Conservation (phyloP, 2,329 filamentous ascomycete genomes). For the Penicillium brasilianum region DNA sequence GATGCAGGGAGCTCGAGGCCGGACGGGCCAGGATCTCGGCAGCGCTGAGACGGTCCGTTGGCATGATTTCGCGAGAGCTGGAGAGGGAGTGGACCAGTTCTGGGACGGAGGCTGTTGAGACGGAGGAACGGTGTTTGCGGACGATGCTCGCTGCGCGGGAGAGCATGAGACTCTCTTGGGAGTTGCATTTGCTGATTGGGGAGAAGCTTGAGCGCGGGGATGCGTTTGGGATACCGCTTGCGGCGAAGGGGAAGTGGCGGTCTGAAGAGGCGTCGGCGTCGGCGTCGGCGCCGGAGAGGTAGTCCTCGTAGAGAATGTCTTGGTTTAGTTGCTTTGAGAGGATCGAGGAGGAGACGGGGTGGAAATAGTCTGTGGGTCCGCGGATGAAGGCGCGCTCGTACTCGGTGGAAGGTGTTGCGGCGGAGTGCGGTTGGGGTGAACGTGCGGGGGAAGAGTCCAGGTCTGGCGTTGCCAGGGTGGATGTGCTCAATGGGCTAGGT, state of each 20-base stretch:
- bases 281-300: conserved; percentile 35
- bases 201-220: conserved; percentile 56
- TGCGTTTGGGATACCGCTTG: conserved; percentile 45
- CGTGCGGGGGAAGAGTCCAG: conserved; percentile 40
- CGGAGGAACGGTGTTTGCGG: conserved; percentile 54
- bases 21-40: conserved; percentile 30
- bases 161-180: conserved; percentile 61
- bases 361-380: conserved; percentile 37
- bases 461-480: conserved; percentile 38
- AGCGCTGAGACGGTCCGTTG: conserved; percentile 31
- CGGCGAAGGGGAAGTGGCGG: conserved; percentile 53
- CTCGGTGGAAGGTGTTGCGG: conserved; percentile 37
- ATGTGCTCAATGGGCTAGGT: conserved; percentile 34
- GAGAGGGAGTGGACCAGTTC: conserved; percentile 50
- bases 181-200: conserved; percentile 61
- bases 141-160: conserved; percentile 55
- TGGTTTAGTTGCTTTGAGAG: conserved; percentile 41
- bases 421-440: conserved; percentile 36
- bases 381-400: conserved; percentile 36
- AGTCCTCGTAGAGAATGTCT: conserved; percentile 47
- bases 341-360: conserved; percentile 38
- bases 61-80: conserved; percentile 47
- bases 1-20: conserved; percentile 38
- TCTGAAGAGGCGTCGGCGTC: conserved; percentile 39
- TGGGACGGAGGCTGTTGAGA: conserved; percentile 52